phyloP scores from a whole-genome alignment of 2,329 filamentous ascomycete species.

The Ploettnerulaceae sp. region DNA sequence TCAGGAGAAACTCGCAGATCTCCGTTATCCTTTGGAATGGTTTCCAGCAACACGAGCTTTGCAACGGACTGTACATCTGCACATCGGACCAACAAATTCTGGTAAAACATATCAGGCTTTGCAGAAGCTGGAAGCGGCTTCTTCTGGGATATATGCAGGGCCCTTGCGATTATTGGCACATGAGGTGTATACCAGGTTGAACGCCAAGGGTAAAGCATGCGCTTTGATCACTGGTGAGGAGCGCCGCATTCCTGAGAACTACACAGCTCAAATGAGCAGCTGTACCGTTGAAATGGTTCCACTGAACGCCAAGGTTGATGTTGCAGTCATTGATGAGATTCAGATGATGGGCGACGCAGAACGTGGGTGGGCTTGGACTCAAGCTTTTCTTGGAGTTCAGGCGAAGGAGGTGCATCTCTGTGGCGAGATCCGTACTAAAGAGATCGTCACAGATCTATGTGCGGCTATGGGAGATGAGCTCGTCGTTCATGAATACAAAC shows the following conservation, averaged over 20 bases:
- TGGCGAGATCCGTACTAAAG: slow-evolving; percentile 78
- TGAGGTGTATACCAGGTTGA: slow-evolving; percentile 87
- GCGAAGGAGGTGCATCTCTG: slow-evolving; percentile 90
- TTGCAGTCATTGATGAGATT: slow-evolving; percentile 96
- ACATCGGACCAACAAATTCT: slow-evolving; percentile 95
- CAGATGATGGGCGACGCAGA: slow-evolving; percentile 85
- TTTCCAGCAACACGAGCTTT: slow-evolving; percentile 76
- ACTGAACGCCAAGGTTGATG: slow-evolving; percentile 52
- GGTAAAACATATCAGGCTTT: slow-evolving; percentile 96
- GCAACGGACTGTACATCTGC: slow-evolving; percentile 80
- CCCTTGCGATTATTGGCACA: slow-evolving; percentile 85
- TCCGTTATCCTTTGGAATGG: slow-evolving; percentile 90
- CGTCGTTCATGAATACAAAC: slow-evolving; percentile 75
- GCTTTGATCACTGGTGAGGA: slow-evolving; percentile 90
- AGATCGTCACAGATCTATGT: slow-evolving; percentile 72
- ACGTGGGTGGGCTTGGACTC: slow-evolving; percentile 92
- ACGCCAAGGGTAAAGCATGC: slow-evolving; percentile 70
- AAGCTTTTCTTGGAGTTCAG: slow-evolving; percentile 79
- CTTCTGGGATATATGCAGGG: slow-evolving; percentile 81
- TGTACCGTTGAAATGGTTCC: slow-evolving; percentile 93
- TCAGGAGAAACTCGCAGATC: slow-evolving; percentile 67
- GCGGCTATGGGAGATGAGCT: slow-evolving; percentile 77
- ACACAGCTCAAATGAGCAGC: slow-evolving; percentile 60
- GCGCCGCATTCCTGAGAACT: slow-evolving; percentile 60
- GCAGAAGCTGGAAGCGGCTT: slow-evolving; percentile 71